Conservation (phyloP, 805 yeast species). For the Candida saitoana region DNA sequence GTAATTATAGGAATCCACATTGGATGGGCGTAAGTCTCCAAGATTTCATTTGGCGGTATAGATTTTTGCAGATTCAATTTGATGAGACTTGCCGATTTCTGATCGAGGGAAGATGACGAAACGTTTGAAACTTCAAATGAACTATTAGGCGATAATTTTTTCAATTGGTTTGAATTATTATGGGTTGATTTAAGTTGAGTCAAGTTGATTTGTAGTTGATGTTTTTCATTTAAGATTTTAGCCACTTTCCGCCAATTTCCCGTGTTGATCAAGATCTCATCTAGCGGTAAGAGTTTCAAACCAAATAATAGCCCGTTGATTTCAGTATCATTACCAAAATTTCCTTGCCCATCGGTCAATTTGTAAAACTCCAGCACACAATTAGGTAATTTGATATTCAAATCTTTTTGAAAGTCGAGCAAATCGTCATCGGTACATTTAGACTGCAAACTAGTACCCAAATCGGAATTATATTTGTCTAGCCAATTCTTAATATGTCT, state of each 20-base stretch:
- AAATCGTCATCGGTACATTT: slow-evolving; percentile 81
- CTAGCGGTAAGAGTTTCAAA: slow-evolving; percentile 71
- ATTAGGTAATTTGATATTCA: slow-evolving; percentile 68
- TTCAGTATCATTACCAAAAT: slow-evolving; percentile 65
- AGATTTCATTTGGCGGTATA: slow-evolving; percentile 72
- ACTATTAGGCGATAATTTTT: slow-evolving; percentile 9
- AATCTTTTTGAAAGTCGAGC: slow-evolving; percentile 77
- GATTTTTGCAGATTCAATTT: slow-evolving; percentile 40
- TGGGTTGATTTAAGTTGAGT: slow-evolving; percentile 21
- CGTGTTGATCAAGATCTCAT: slow-evolving; percentile 75
- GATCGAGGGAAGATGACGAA: neutral
- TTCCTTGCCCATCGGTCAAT: slow-evolving; percentile 83
- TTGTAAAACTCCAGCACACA: slow-evolving; percentile 77
- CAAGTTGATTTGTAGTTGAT: slow-evolving; percentile 20
- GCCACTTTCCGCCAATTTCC: slow-evolving; percentile 81
- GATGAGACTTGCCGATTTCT: neutral
- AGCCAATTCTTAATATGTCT: slow-evolving; percentile 85
- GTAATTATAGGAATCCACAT: slow-evolving; percentile 90
- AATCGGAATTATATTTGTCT: slow-evolving; percentile 70
- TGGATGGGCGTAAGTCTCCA: slow-evolving; percentile 78
- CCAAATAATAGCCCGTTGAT: slow-evolving; percentile 81
- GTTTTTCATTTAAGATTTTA: slow-evolving; percentile 28
- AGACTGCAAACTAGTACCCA: slow-evolving; percentile 69
- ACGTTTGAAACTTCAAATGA: slow-evolving; percentile 9
- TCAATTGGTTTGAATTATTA: slow-evolving; percentile 10